Evolutionary conservation across 163 green algal species (phyloP), one percentile per base, ranked within the genome.

Genomic region (Volvox carteri): DNA sequence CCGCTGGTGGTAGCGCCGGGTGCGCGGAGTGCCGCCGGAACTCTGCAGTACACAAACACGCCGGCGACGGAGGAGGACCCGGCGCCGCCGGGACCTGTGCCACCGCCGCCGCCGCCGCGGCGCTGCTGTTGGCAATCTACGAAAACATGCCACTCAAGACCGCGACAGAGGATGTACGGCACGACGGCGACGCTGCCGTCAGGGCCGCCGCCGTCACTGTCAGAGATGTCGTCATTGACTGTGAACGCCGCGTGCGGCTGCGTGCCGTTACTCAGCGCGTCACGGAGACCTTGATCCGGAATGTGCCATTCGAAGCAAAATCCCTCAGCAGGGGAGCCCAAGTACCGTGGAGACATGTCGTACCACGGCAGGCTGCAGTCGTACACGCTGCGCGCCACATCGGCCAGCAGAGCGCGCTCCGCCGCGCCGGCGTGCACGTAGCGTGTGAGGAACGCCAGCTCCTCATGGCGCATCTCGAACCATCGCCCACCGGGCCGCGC

Each of bases 301-400:
- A 86, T 68, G 62, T 75, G 60, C 79, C 79, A 86, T 28, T 78
- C 19, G 79, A 86, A 86, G 62, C 30, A 78, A 14, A 86, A 65
- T 28, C 79, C 79, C 25, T 78, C 79, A 1, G 62, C 4, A 23
- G 79, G 62, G 37, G 42, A 33, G 78, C 56, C 56, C 7, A 74
- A 56, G 35, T 33, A 60, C 14, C 79, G 79, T 30, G 79, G 79
- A 23, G 42, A 39, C 30, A 52, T 39, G 58, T 78, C 44, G 79
- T 86, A 86, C 79, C 79, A 86, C 4, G 79, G 79, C 14, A 12
- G 14, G 21, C 28, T 33, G 33, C 60, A 78, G 79, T 86, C 79
- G 79, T 86, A 86, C 79, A 78, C 35, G 1, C 62, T 18, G 4
- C 50, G 62, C 21, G 79, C 62, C 9, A 35, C 62, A 9, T 78